Conservation (phyloP, 2,329 filamentous ascomycete genomes). For the Penicillium sp. region DNA sequence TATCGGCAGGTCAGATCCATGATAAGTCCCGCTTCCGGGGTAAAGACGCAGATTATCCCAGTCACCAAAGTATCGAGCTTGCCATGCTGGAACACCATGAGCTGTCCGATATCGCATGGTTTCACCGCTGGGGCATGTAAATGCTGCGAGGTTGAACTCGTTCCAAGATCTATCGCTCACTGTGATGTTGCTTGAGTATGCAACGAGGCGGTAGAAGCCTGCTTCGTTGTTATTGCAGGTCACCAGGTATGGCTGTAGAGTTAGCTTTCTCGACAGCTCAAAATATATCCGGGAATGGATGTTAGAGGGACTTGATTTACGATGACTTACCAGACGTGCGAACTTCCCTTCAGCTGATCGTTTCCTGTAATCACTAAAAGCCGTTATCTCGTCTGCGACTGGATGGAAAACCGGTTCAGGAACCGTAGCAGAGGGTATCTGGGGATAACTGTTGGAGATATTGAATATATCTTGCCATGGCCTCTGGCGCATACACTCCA, state of each 20-base stretch:
- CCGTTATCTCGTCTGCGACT: constrained; percentile 39
- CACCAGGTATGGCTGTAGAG: constrained; percentile 39
- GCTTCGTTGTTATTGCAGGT: constrained; percentile 50
- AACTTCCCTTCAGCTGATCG: constrained; percentile 39
- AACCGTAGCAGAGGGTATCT: constrained; percentile 29
- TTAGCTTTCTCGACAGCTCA: neutral
- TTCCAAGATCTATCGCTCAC: constrained; percentile 41
- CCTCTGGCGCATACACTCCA: constrained; percentile 42
- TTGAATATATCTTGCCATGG: constrained; percentile 39
- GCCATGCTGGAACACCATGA: constrained; percentile 44
- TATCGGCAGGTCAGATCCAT: constrained; percentile 51
- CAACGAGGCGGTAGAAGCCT: constrained; percentile 49
- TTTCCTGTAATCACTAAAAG: constrained; percentile 45
- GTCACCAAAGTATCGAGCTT: constrained; percentile 51
- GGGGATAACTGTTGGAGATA: constrained; percentile 38
- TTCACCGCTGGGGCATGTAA: constrained; percentile 47
- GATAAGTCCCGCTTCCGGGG: constrained; percentile 50
- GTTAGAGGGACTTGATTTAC: too few species aligned
- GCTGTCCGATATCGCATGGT: constrained; percentile 38
- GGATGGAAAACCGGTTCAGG: constrained; percentile 43
- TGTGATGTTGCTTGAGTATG: constrained; percentile 41
- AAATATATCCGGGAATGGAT: neutral
- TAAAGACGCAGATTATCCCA: constrained; percentile 52
- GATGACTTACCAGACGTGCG: constrained; percentile 32
- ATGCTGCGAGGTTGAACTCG: constrained; percentile 47